Evolutionary conservation across 2,329 filamentous ascomycete species (phyloP).

Genomic region (Alternaria sp.): DNA sequence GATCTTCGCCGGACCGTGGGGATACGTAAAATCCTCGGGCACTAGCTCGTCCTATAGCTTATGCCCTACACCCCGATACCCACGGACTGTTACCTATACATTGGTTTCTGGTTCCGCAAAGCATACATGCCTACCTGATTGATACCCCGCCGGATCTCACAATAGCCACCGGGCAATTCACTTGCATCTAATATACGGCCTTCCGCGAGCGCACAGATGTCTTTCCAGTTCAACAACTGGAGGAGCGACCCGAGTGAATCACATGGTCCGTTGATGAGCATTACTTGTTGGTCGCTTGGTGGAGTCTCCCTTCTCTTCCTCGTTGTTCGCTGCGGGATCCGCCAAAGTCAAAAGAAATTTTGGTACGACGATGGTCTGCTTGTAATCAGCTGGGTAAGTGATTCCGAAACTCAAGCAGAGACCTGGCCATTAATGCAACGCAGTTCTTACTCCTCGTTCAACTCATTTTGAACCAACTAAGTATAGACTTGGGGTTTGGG

Average conservation of each 20-base stretch:
- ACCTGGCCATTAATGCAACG: background rate
- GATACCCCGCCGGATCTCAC: background rate
- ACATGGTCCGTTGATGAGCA: slow-evolving; percentile 7
- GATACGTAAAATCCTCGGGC: background rate
- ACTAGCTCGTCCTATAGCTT: background rate
- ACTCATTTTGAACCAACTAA: slow-evolving; percentile 3
- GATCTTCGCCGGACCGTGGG: background rate
- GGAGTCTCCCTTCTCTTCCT: slow-evolving; percentile 8
- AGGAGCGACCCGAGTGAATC: slow-evolving; percentile 8
- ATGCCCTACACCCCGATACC: background rate
- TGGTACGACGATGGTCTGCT: slow-evolving; percentile 11
- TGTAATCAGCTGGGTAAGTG: slow-evolving; percentile 11
- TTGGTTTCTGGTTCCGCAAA: background rate
- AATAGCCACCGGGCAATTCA: background rate
- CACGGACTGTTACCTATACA: background rate
- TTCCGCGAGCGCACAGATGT: slow-evolving; percentile 3
- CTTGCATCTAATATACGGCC: background rate
- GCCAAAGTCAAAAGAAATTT: slow-evolving; percentile 5
- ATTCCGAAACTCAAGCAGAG: background rate
- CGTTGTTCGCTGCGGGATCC: slow-evolving; percentile 2
- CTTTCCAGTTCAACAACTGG: slow-evolving; percentile 9
- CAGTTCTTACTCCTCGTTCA: slow-evolving; percentile 6
- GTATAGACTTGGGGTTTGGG: slow-evolving; percentile 8
- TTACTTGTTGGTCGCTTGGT: slow-evolving; percentile 1
- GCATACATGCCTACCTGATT: background rate